Evolutionary conservation across 2,329 filamentous ascomycete species (phyloP).

Genomic region (Fusarium burgessii): DNA sequence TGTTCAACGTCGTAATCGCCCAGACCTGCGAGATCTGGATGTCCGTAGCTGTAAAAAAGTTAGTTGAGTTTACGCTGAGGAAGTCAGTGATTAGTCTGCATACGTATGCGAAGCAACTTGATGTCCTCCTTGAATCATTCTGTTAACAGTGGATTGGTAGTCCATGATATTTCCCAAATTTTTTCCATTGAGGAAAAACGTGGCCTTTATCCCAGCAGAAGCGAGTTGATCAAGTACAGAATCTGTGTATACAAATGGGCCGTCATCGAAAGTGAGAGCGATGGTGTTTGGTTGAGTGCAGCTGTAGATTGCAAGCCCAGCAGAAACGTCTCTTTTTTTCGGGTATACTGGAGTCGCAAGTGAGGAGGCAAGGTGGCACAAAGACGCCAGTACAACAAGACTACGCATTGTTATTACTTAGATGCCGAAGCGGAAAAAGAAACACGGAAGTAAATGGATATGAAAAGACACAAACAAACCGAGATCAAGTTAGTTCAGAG

Average conservation of each 20-base stretch:
- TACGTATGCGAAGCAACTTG: constrained; percentile 27
- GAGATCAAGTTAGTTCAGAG: accelerated
- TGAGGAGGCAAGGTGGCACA: not conserved
- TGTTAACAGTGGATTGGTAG: constrained; percentile 9
- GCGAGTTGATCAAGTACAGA: constrained; percentile 29
- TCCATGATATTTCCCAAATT: constrained; percentile 21
- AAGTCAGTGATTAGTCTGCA: accelerated
- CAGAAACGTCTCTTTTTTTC: not conserved
- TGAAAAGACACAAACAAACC: accelerated
- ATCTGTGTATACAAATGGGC: constrained; percentile 11
- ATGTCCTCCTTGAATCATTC: constrained; percentile 18
- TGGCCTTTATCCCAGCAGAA: constrained; percentile 4
- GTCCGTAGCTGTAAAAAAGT: not conserved
- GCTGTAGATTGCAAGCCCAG: constrained; percentile 12
- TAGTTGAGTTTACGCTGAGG: accelerated
- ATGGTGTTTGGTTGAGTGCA: constrained; percentile 13
- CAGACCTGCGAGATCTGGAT: constrained; percentile 13
- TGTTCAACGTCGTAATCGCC: constrained; percentile 15
- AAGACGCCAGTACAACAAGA: not conserved
- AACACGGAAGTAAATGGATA: too few species aligned
- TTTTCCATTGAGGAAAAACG: constrained; percentile 17
- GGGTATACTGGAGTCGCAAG: not conserved
- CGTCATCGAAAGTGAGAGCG: constrained; percentile 29
- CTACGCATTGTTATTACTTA: not conserved
- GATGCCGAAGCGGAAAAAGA: accelerated